Evolutionary conservation across 805 yeast species (phyloP), one percentile per base, ranked within the genome.

Genomic region (Saccharomyces eubayanus): DNA sequence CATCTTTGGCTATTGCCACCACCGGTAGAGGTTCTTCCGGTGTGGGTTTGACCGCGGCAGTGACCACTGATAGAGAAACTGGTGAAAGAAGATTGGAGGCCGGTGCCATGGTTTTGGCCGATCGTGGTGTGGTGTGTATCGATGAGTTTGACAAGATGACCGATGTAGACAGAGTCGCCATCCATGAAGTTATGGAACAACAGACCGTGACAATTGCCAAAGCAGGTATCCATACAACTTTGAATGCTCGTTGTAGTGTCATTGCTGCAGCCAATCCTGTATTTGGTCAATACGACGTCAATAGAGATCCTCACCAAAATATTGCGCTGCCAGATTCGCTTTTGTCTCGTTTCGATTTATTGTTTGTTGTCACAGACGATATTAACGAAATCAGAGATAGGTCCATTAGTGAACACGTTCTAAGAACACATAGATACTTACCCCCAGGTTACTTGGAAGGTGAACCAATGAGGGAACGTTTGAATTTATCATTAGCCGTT

Each of bases 11-110:
- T 2, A 90, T 94, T 62, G 97, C 98, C 28, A 94, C 99, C 0
- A 94, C 99, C 0, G 99, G 99, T 76, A 84, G 96, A 70, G 99
- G 99, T 58, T 92, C 98, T n/a, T 91, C 98, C 1, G 99, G 99
- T 70, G 99, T 94, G 47, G 99, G 99, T 89, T 79, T 94, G 65
- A 94, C 99, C 0, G 99, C 99, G 20, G 99, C 99, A 0, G 99
- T 94, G 2, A 91, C 97, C 6, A 81, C 91, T 1, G 99, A 94
- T 71, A 86, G 85, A 64, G 99, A 94, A 71, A 94, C 99, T 0
- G 98, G 98, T 56, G 99, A 94, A 73, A 79, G 97, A 64, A 80
- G 96, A 62, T 76, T 94, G 59, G 99, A 94, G 73, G 99, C 98
- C 1, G 99, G 99, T 78, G 99, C 99, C 3, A 92, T 94, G 97